Base-by-base conservation (phyloP, 176 grass and related monocot species). In the Cocos nucifera region DNA sequence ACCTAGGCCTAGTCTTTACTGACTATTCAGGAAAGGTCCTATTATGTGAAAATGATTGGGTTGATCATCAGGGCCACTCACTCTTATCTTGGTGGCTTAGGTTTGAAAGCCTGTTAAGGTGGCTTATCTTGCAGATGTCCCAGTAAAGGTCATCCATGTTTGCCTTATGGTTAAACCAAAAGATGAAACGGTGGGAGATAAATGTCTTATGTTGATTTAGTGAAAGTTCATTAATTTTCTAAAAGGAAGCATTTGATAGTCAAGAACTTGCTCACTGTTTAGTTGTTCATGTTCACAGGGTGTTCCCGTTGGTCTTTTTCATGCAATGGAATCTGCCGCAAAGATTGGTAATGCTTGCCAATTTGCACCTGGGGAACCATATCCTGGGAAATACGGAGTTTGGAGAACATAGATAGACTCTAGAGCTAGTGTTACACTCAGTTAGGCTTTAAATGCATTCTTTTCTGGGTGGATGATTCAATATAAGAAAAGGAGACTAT, bases 231-330 rank as follows among this genome's bases (percentile, higher is more conserved):
- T 44, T 44, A 10, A 44, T 44, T 44, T 8, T 44, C 35, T 7
- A 12, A 44, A 44, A 44, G 8, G 35, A 56, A 56, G 2, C 6
- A 17, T 22, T 56, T 56, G 19, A 56, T 17, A 6, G 15, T 2
- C 22, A 64, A 14, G 3, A 73, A 52, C 51, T 63, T 22, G 20
- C 21, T 35, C 54, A 19, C 53, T 75, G 70, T 66, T 18, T 54
- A 22, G 69, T 59, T 56, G 2, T 54, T 51, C 65, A 19, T 50
- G 16, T 52, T 62, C 58, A 27, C 64, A 88, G 87, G 75, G 73
- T 67, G 87, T 97, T 48, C 73, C 69, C 2, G 74, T 91, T 52
- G 92, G 92, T 2, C 92, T 87, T 23, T 91, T 97, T 72, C 91
- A 87, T 65, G 85, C 78, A 4, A 75, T 97, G 39, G 85, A 81